phyloP scores from a whole-genome alignment of 352 stramenopile species.

The Phytopythium chamaehyphon region DNA sequence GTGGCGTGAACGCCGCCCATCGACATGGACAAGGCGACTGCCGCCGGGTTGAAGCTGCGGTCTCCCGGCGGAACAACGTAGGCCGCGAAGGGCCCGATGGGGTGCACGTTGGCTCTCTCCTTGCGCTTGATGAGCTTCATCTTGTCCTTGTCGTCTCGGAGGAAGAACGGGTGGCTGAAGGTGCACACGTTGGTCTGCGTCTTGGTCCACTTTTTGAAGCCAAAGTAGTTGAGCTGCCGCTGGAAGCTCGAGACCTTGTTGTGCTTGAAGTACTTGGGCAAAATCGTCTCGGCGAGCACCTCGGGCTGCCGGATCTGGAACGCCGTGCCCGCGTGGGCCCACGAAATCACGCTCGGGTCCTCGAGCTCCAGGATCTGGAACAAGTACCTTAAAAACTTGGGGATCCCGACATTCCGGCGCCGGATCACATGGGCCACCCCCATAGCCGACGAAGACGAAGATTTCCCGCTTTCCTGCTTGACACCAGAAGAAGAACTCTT shows the following conservation, averaged over 20 bases:
- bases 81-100: constrained; percentile 8
- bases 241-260: constrained; percentile 82
- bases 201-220: constrained; percentile 83
- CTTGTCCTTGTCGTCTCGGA: constrained; percentile 49
- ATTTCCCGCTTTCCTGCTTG: too few relatives aligned
- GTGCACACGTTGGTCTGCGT: constrained; percentile 74
- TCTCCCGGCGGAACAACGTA: neutral
- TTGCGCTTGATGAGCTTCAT: constrained; percentile 80
- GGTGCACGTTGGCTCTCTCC: constrained; percentile 25
- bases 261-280: constrained; percentile 78
- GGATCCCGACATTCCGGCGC: constrained; percentile 58
- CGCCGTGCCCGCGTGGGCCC: constrained; percentile 62
- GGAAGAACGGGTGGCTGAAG: constrained; percentile 68
- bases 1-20: neutral
- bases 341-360: constrained; percentile 49
- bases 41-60: neutral
- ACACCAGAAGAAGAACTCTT: too few relatives aligned
- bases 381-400: constrained; percentile 66
- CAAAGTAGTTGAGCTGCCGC: constrained; percentile 78
- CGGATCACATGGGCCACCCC: constrained; percentile 25
- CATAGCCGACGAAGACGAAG: too few relatives aligned
- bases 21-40: neutral
- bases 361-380: constrained; percentile 71
- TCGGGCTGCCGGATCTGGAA: constrained; percentile 71
- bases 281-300: constrained; percentile 43